Evolutionary conservation across 2,329 filamentous ascomycete species (phyloP).

Genomic region (Penicillium griseofulvum): DNA sequence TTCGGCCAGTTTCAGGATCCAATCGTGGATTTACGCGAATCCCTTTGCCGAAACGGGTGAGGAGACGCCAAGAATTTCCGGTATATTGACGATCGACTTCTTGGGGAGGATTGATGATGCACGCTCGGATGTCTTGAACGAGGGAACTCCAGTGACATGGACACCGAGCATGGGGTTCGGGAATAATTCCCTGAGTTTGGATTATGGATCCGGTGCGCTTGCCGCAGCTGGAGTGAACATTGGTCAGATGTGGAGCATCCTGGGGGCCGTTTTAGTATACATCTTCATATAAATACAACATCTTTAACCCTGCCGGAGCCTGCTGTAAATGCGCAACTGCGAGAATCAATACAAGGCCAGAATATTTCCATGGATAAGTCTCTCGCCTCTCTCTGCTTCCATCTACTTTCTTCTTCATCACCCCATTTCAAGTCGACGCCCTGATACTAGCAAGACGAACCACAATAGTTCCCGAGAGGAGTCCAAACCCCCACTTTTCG

Average conservation of each 20-base stretch:
- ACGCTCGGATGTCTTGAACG: neutral
- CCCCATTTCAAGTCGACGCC: no score
- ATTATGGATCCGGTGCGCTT: neutral
- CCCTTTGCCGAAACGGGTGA: neutral
- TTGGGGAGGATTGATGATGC: neutral
- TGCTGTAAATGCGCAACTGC: neutral
- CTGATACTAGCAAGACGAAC: no score
- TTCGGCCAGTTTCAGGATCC: neutral
- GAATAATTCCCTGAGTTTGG: neutral
- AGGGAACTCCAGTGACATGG: neutral
- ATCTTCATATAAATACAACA: neutral
- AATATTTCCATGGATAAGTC: no score
- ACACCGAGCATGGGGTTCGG: neutral
- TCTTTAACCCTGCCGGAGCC: neutral
- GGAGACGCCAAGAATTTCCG: neutral
- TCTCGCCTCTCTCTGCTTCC: no score
- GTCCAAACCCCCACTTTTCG: no score
- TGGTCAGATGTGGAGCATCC: neutral
- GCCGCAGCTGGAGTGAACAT: neutral
- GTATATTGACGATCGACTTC: neutral
- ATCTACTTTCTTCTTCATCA: no score
- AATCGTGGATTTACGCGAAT: neutral
- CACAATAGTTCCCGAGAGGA: no score
- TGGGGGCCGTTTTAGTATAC: neutral
- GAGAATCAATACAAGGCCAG: neutral